phyloP scores from a whole-genome alignment of 768 basidiomycete species.

The Calocybe indica region DNA sequence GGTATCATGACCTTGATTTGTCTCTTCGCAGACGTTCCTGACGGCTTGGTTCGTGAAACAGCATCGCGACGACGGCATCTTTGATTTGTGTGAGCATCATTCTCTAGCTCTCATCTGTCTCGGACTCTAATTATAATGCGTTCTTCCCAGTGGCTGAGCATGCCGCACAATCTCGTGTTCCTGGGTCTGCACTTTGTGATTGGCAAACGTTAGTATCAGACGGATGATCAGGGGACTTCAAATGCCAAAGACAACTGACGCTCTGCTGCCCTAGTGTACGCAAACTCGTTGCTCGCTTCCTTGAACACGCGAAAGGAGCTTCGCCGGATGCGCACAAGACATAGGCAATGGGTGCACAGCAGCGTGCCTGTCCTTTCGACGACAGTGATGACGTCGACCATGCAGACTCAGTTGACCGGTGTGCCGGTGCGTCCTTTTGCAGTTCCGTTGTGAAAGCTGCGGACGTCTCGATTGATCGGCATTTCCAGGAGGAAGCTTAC shows the following conservation, averaged over 20 bases:
- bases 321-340: slow-evolving; percentile 13
- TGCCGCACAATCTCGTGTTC: slow-evolving; percentile 36
- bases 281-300: slow-evolving; percentile 28
- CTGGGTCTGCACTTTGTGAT: slow-evolving; percentile 45
- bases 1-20: slow-evolving; percentile 16
- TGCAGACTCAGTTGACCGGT: background rate
- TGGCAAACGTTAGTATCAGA: slow-evolving; percentile 29
- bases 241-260: background rate
- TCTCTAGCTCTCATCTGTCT: background rate
- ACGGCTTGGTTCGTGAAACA: slow-evolving; percentile 7
- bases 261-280: slow-evolving; percentile 20
- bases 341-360: slow-evolving; percentile 3
- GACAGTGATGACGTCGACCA: slow-evolving; percentile 1
- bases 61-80: slow-evolving; percentile 34
- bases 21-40: background rate
- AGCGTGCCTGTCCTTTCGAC: slow-evolving; percentile 2
- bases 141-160: slow-evolving; percentile 30
- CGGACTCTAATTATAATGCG: background rate
- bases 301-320: slow-evolving; percentile 24
- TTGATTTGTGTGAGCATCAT: slow-evolving; percentile 32
- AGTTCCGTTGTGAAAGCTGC: background rate
- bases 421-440: background rate
- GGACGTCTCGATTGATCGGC: background rate
- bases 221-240: background rate
- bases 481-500: slow-evolving; percentile 6